phyloP scores from a whole-genome alignment of 768 basidiomycete genomes.

The Mycena olivaceomarginata region DNA sequence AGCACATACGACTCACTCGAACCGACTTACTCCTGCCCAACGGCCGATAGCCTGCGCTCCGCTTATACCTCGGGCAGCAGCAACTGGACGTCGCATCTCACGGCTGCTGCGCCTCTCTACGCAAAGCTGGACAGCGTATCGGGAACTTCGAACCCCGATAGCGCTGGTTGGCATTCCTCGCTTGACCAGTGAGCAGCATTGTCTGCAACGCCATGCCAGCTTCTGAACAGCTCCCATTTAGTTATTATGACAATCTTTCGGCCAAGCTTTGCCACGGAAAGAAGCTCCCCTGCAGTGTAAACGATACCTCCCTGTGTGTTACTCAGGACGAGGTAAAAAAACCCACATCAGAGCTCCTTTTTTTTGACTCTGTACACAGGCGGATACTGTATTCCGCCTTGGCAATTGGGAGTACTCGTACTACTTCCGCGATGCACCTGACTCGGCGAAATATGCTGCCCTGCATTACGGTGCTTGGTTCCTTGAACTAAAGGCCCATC shows the following conservation, averaged over 20 bases:
- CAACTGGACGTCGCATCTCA: conserved; percentile 66
- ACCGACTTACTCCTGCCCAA: conserved; percentile 65
- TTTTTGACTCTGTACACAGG: conserved; percentile 50
- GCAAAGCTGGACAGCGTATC: conserved; percentile 64
- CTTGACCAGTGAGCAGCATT: conserved; percentile 66
- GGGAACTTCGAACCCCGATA: conserved; percentile 61
- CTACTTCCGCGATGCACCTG: conserved; percentile 66
- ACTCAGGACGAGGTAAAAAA: conserved; percentile 60
- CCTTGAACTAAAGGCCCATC: conserved; percentile 64
- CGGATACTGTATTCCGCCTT: conserved; percentile 71
- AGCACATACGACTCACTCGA: conserved; percentile 68
- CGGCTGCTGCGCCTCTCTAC: conserved; percentile 60
- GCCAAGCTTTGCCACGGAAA: conserved; percentile 71
- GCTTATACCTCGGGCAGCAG: conserved; percentile 62
- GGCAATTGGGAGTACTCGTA: conserved; percentile 80
- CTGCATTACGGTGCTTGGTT: conserved; percentile 69
- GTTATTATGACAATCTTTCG: conserved; percentile 72
- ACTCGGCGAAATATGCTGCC: conserved; percentile 64
- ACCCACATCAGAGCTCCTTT: not conserved
- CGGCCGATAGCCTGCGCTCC: conserved; percentile 55
- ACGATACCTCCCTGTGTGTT: conserved; percentile 65
- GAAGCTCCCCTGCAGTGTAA: conserved; percentile 65
- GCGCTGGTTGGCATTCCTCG: conserved; percentile 68
- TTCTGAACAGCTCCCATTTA: conserved; percentile 41
- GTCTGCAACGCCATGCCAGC: not conserved